Evolutionary conservation across 352 stramenopile species (phyloP), one percentile per base, ranked within the genome.

Genomic region (Aphanomyces stellatus): DNA sequence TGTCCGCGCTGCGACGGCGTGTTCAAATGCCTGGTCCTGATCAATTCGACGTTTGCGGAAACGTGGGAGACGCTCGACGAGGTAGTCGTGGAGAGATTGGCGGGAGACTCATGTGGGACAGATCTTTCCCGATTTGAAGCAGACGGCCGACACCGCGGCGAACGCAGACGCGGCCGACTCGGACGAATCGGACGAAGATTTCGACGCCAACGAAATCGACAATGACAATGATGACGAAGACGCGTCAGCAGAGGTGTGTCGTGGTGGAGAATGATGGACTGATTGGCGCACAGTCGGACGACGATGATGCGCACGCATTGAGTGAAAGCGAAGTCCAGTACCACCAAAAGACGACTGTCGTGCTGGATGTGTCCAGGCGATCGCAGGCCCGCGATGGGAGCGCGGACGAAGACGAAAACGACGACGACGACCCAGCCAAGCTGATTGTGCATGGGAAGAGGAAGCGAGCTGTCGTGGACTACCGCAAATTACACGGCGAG

Each of bases 401-500:
- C 13, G 19, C 22, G n/a, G 17, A 43, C 31, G 7, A 51, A 72
- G 74, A 72, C 51, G 75, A 57, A 69, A 73, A 30, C 62, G 37
- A 30, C 62, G 53, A 53, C 24, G 62, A 69, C n/a, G 62, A 69
- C 51, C 27, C 13, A 5, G 51, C 43, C 3, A 59, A 65, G 3
- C 64, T 89, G 37, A 88, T 91, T 62, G 33, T 91, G 3, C 71
- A 74, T 24, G 80, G 84, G 51, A 95, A 95, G 66, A 81, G 86
- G 41, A 91, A 91, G 74, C 81, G 86, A 19, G 88, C 74, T 17
- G 72, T 77, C 2, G 86, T 95, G 15, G 76, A 95, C 72, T 95
- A 95, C 57, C 82, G 77, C n/a, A 70, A 78, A 41, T 76, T 95
- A 13, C 92, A 95, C 62, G 79, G 85, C 53, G 51, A 85, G 30